Conservation (phyloP, 306 rosid species). For the Gillenia trifoliata region DNA sequence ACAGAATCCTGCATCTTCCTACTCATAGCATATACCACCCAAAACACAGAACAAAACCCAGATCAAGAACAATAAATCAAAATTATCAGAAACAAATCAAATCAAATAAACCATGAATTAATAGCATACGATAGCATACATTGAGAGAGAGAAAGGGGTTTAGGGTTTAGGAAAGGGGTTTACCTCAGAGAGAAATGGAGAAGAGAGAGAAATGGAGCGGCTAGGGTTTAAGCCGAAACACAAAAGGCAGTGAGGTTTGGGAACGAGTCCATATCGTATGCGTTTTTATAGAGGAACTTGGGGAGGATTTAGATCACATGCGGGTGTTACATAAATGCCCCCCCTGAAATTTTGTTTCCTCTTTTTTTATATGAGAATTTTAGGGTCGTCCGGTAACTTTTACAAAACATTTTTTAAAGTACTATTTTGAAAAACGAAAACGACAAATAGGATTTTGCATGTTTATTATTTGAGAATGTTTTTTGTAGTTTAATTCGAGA, state of each 20-base stretch:
- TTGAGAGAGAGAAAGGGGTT: neutral
- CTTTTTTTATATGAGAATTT: too few species aligned
- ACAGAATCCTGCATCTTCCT: neutral
- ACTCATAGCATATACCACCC: neutral
- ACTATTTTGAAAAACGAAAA: too few species aligned
- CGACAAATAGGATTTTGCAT: too few species aligned
- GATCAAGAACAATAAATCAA: neutral
- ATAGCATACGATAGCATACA: neutral
- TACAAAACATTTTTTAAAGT: too few species aligned
- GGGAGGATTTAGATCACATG: neutral
- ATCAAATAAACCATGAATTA: neutral
- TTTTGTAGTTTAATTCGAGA: too few species aligned
- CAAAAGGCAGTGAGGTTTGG: too few species aligned
- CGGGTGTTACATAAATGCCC: neutral
- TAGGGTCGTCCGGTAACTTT: too few species aligned
- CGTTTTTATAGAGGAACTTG: neutral
- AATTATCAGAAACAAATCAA: neutral
- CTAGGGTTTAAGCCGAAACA: slow-evolving; percentile 57
- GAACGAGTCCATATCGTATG: neutral
- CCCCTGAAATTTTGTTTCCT: neutral
- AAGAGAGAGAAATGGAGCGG: slow-evolving; percentile 26
- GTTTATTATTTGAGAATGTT: too few species aligned
- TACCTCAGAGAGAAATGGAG: slow-evolving; percentile 29
- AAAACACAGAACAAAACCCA: neutral
- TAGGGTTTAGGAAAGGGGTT: slow-evolving; percentile 8